Evolutionary conservation across 148 eudicot genomes (phyloP), one percentile per base, ranked within the genome.

Genomic region (Beta vulgaris): DNA sequence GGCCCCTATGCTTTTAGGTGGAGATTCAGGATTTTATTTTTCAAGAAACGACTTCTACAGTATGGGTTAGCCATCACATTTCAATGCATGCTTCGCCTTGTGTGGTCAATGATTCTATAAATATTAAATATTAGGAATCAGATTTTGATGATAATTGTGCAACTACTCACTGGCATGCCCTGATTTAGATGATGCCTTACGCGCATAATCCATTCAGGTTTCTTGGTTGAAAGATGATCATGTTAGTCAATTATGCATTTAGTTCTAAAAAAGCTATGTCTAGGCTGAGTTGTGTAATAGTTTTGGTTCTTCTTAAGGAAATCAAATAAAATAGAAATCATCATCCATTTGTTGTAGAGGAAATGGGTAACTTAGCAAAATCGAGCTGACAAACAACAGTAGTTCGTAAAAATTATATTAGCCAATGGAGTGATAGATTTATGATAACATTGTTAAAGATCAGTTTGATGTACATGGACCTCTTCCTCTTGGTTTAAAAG

Each of bases 61-160:
- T n/a, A n/a, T n/a, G n/a, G n/a, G n/a, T n/a, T n/a, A n/a, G n/a
- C n/a, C 60, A 23, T 25, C n/a, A 11, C 11, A 63, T 6, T 35
- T 35, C 68, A 7, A 35, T 35, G 40, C 42, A 63, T 63, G 68
- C 68, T 63, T 63, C 44, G 21, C 26, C 28, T 63, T 63, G 68
- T 3, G 25, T 16, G 68, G 43, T 63, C 13, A 63, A 35, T 34
- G 42, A 25, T 18, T 63, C 12, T 34, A 35, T 18, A 18, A 43
- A 6, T 63, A 43, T 23, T 7, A 19, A 0, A 10, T 49, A 4
- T 49, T 10, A 19, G 31, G 61, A 46, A 28, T 1, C 2, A 16
- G 36, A 35, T 29, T 40, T 18, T 69, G 58, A 9, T 34, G 9
- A 31, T 31, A 32, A 32, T 3, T 61, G 39, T 32, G 34, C 15